These are phyloP conservation scores for Trichoderma breve DNA, from an alignment of 2,329 filamentous ascomycete species.

Conservation along the genomic window DNA sequence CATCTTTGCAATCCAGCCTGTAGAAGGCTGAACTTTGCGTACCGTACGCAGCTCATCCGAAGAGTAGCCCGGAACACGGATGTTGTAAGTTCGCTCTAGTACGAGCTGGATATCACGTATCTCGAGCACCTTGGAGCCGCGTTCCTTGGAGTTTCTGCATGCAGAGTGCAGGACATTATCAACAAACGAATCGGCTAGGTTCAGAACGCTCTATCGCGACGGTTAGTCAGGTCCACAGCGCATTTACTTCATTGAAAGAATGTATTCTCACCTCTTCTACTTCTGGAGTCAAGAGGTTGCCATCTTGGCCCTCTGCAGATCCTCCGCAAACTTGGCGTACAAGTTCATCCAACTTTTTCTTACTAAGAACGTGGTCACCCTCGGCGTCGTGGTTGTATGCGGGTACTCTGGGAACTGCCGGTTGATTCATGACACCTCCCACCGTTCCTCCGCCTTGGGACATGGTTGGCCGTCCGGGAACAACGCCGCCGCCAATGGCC, in stretches of 20 bases:
- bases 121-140: slow-evolving; percentile 85
- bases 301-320: slow-evolving; percentile 67
- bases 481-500: slow-evolving; percentile 59
- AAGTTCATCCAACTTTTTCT: slow-evolving; percentile 95
- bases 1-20: slow-evolving; percentile 95
- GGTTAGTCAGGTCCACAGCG: slow-evolving; percentile 23
- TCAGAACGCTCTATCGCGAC: slow-evolving; percentile 70
- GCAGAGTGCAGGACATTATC: slow-evolving; percentile 85
- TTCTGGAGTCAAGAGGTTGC: slow-evolving; percentile 80
- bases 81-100: slow-evolving; percentile 82
- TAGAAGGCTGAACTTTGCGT: slow-evolving; percentile 83
- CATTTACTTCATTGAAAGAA: background rate
- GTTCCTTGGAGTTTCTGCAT: slow-evolving; percentile 89
- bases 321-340: slow-evolving; percentile 90
- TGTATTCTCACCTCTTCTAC: slow-evolving; percentile 80
- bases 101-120: slow-evolving; percentile 82
- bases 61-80: slow-evolving; percentile 89
- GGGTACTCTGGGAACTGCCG: slow-evolving; percentile 77
- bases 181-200: slow-evolving; percentile 90
- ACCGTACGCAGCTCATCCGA: slow-evolving; percentile 93
- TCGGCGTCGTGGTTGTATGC: slow-evolving; percentile 87
- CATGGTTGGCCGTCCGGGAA: slow-evolving; percentile 75
- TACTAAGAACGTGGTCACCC: slow-evolving; percentile 89
- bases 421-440: slow-evolving; percentile 82
- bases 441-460: slow-evolving; percentile 73